Conservation (phyloP, 2,329 filamentous ascomycete genomes). For the Neopestalotiopsis sp. region DNA sequence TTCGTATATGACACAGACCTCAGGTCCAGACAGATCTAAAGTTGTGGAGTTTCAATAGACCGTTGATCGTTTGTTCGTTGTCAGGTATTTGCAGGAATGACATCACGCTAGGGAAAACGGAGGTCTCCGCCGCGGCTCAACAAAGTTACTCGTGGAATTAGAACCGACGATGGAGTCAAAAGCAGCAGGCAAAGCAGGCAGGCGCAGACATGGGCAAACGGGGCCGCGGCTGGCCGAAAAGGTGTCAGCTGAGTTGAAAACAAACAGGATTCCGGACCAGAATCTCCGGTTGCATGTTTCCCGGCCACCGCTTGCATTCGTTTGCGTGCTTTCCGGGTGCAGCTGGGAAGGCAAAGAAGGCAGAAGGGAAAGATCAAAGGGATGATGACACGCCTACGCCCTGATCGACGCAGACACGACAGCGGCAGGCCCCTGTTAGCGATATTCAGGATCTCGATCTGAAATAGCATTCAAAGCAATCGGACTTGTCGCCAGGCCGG, state of each 20-base stretch:
- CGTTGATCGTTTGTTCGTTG: neutral
- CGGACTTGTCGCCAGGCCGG: neutral
- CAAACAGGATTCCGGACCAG: neutral
- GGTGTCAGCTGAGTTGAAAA: neutral
- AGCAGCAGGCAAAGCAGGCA: neutral
- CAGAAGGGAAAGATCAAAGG: neutral
- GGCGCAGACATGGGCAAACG: neutral
- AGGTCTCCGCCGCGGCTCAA: neutral
- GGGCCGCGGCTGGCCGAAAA: slow-evolving; percentile 1
- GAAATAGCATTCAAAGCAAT: neutral
- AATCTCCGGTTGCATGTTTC: slow-evolving; percentile 5
- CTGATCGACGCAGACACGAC: slow-evolving; percentile 4
- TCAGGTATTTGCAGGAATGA: neutral
- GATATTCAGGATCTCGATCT: slow-evolving; percentile 8
- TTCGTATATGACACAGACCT: neutral
- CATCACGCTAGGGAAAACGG: neutral
- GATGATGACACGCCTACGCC: neutral
- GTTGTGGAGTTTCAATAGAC: neutral
- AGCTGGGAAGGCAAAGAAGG: neutral
- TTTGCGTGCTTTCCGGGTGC: neutral
- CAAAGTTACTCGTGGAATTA: neutral
- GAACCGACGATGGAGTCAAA: neutral
- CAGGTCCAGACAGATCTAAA: neutral
- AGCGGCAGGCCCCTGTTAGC: neutral
- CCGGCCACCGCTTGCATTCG: neutral